Conservation (phyloP, 1,284 basidiomycete species). For the Apiotrichum laibachii region DNA sequence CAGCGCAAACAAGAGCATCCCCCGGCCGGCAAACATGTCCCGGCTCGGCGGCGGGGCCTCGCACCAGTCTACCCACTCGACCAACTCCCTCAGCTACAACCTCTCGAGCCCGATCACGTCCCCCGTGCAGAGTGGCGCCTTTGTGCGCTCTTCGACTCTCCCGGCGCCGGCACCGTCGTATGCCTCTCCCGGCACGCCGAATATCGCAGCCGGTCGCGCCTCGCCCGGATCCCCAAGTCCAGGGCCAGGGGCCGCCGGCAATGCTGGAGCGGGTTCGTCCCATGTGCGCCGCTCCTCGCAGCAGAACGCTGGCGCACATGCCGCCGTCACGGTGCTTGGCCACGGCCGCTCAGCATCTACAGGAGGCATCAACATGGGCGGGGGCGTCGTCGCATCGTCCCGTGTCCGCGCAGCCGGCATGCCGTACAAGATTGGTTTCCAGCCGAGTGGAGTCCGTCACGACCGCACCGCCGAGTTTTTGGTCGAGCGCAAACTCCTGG, state of each 20-base stretch:
- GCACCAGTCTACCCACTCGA: neutral
- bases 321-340: neutral
- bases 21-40: constrained; percentile 33
- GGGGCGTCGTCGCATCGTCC: neutral
- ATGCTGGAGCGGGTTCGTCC: neutral
- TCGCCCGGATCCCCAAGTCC: neutral
- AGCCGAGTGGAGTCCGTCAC: constrained; percentile 69
- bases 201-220: too few species aligned
- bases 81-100: neutral
- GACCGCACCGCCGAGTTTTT: constrained; percentile 75
- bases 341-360: neutral
- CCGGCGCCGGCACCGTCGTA: neutral
- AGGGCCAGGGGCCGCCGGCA: neutral
- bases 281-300: neutral
- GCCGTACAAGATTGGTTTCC: constrained; percentile 76
- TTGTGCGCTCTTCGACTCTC: neutral
- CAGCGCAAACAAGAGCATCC: constrained; percentile 6
- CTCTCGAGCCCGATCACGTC: constrained; percentile 2
- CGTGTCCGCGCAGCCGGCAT: constrained; percentile 24
- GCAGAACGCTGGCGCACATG: neutral
- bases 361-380: neutral
- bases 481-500: constrained; percentile 58
- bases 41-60: constrained; percentile 4
- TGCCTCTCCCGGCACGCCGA: too few species aligned
- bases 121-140: neutral